Conservation (phyloP, 345 rosid species). For the Ailanthus altissimus region DNA sequence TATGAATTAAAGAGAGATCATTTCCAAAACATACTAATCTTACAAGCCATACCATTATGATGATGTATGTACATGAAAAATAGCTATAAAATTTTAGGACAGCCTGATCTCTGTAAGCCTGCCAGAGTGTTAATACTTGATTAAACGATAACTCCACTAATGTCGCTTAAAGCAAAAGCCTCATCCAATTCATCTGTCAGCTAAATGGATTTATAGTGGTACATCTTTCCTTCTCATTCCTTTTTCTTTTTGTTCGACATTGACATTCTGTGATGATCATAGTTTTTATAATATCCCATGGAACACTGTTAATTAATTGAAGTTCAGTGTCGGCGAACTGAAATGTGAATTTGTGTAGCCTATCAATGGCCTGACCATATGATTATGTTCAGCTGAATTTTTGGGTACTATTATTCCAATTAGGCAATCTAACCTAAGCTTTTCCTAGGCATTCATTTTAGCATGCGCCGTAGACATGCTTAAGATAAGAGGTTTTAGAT, state of each 20-base stretch:
- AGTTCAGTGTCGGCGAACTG: conserved; percentile 30
- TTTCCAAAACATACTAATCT: conserved; percentile 12
- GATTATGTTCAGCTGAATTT: conserved; percentile 24
- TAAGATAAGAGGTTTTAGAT: neutral
- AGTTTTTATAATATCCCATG: conserved; percentile 22
- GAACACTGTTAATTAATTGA: conserved; percentile 30
- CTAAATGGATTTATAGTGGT: conserved; percentile 26
- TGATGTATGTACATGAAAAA: conserved; percentile 39
- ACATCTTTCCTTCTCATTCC: neutral
- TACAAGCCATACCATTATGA: conserved; percentile 37
- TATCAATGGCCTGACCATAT: conserved; percentile 22
- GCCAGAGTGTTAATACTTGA: conserved; percentile 39
- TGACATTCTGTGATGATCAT: conserved; percentile 27
- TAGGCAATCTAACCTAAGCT: conserved; percentile 17
- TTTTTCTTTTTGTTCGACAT: conserved; percentile 11
- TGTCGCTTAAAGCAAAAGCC: conserved; percentile 45
- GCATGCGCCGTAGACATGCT: neutral
- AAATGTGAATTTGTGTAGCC: conserved; percentile 10
- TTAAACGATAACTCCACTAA: conserved; percentile 13
- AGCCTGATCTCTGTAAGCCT: conserved; percentile 27
- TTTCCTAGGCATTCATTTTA: conserved; percentile 16
- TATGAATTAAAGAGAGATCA: conserved; percentile 25
- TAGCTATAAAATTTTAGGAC: conserved; percentile 25
- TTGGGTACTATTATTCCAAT: conserved; percentile 11
- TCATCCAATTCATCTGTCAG: conserved; percentile 30